A percentile compares a stretch with the other conserved stretches of the same genome.
phyloP scores from a whole-genome alignment of 2,329 filamentous ascomycete species.

The Sordariomycetes sp. region DNA sequence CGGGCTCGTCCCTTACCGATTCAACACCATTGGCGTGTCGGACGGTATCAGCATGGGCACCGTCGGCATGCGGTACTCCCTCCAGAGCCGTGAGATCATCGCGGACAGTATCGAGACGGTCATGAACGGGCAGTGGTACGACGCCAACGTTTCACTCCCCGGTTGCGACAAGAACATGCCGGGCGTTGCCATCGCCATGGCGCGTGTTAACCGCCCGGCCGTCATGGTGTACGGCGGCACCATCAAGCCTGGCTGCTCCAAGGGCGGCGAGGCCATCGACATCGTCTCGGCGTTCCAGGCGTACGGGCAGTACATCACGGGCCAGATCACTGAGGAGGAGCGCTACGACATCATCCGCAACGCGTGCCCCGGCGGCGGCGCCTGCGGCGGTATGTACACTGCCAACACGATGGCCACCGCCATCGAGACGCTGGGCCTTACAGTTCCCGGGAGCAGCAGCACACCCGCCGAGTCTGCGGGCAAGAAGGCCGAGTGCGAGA shows the following conservation, averaged over 20 bases:
- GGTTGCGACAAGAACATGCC: constrained; percentile 99
- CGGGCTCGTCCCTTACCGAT: constrained; percentile 84
- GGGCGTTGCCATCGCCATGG: constrained; percentile 85
- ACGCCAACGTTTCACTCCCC: constrained; percentile 90
- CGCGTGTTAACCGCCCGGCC: constrained; percentile 81
- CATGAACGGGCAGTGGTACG: constrained; percentile 98
- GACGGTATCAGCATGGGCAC: constrained; percentile 99
- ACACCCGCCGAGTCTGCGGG: constrained; percentile 61
- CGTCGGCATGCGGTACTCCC: constrained; percentile 86
- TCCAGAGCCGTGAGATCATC: constrained; percentile 92
- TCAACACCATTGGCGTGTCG: constrained; percentile 97
- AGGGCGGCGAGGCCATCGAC: constrained; percentile 65
- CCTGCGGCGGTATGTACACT: constrained; percentile 70
- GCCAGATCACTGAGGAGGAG: constrained; percentile 80
- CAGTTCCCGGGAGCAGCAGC: constrained; percentile 70
- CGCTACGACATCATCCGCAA: constrained; percentile 91
- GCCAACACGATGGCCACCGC: constrained; percentile 78
- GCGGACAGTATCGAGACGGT: constrained; percentile 98
- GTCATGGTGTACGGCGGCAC: constrained; percentile 97
- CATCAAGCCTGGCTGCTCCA: constrained; percentile 81
- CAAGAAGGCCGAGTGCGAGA: constrained; percentile 62
- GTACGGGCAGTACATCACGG: constrained; percentile 87
- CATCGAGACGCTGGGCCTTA: constrained; percentile 72
- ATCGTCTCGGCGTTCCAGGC: constrained; percentile 97
- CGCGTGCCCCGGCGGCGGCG: constrained; percentile 54